Evolutionary conservation across 345 rosid species (phyloP), one percentile per base, ranked within the genome.

Genomic region (Abelmoschus esculentus): DNA sequence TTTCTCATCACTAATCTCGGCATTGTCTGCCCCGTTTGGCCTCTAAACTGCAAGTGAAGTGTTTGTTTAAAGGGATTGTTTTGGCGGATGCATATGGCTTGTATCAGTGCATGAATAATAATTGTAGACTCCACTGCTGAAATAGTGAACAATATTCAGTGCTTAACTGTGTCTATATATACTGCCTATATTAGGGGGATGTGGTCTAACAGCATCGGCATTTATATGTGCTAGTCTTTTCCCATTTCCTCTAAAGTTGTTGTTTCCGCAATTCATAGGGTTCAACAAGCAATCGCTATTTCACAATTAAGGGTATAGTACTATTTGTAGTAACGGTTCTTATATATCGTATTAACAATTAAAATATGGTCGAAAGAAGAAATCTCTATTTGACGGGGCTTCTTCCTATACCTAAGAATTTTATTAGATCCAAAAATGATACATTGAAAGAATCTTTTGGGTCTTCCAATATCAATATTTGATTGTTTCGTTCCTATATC

Each of bases 21-120:
- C 68, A 52, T 67, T 31, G 34, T 70, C 59, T 32, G 59, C 32
- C 67, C 64, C 60, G 34, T 17, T 50, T 60, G 15, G 34, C 26
- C 5, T 34, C 28, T 22, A 22, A 29, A 65, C 6, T 65, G 32
- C 54, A 44, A 65, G 53, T 44, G 54, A 10, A 50, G 50, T 31
- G 31, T 46, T 69, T 53, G 56, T 56, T 64, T 66, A 65, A 76
- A 42, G 28, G 42, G 11, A 17, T 44, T 4, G 1, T 42, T 68
- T 72, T 72, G 76, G 79, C 73, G 2, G 60, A 67, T 67, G 34
- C 18, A 22, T 53, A 8, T 61, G 79, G 66, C 53, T 49, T 49
- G 55, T 15, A 10, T 4, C 65, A 32, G 3, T 40, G 18, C 18
- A 50, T 50, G 54, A 15, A 50, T 50, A 50, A 50, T 50, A 15